phyloP scores from a whole-genome alignment of 2,329 filamentous ascomycete genomes.

The Volutella citrinella region DNA sequence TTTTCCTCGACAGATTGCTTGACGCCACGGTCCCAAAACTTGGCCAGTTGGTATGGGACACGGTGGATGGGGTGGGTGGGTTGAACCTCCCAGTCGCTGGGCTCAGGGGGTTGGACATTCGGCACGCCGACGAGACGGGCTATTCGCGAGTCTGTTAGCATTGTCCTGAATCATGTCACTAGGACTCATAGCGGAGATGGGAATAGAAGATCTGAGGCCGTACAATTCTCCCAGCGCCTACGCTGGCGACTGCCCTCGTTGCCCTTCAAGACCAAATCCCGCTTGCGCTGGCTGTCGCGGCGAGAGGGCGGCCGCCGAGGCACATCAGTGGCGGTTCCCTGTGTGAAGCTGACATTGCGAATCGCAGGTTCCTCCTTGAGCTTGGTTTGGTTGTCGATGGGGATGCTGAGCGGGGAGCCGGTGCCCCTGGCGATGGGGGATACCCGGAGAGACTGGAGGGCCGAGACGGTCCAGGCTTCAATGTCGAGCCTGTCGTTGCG shows the following conservation, averaged over 20 bases:
- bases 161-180: not conserved
- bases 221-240: conserved; percentile 94
- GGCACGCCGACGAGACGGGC: conserved; percentile 86
- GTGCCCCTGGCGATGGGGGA: conserved; percentile 57
- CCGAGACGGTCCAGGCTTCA: conserved; percentile 63
- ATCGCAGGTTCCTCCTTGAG: conserved; percentile 11
- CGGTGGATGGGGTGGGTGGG: conserved; percentile 76
- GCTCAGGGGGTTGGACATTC: conserved; percentile 76
- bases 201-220: conserved; percentile 4
- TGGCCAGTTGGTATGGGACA: conserved; percentile 86
- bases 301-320: conserved; percentile 45
- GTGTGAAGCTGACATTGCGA: conserved; percentile 18
- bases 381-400: conserved; percentile 58
- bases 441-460: conserved; percentile 53
- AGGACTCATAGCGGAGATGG: not conserved
- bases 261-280: conserved; percentile 79
- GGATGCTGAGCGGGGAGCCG: conserved; percentile 67
- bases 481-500: conserved; percentile 48
- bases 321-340: conserved; percentile 27
- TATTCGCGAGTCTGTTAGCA: conserved; percentile 34
- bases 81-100: conserved; percentile 77
- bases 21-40: conserved; percentile 69
- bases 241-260: conserved; percentile 86
- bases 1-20: conserved; percentile 50
- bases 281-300: conserved; percentile 55